Percentiles rank a stretch among this genome's conserved stretches.
phyloP scores from a whole-genome alignment of 1,284 basidiomycete genomes.

The Papiliotrema fonsecae region DNA sequence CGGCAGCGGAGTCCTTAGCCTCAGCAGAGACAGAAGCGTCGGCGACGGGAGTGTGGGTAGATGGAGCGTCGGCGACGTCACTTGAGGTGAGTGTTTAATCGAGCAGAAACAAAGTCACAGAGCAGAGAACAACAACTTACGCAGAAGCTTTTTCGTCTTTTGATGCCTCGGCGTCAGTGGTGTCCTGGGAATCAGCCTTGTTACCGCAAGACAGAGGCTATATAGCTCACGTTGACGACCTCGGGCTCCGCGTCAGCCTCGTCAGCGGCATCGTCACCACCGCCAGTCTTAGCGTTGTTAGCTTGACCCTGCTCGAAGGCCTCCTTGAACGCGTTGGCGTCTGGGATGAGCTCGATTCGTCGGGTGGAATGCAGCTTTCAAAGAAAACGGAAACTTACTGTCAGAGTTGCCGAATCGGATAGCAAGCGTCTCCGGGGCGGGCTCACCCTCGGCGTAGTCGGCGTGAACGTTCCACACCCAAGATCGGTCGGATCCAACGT shows the following conservation, averaged over 20 bases:
- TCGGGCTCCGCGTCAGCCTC: constrained; percentile 27
- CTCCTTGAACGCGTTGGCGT: constrained; percentile 79
- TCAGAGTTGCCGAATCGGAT: constrained; percentile 98
- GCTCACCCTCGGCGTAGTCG: constrained; percentile 85
- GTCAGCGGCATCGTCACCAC: constrained; percentile 18
- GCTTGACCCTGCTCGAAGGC: constrained; percentile 80
- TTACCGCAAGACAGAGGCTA: constrained; percentile 1
- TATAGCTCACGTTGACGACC: constrained; percentile 35
- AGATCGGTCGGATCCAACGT: constrained; percentile 97
- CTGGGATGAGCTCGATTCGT: constrained; percentile 50
- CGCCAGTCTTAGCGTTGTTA: constrained; percentile 56
- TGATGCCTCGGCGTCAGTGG: constrained; percentile 34
- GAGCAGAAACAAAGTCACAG: not conserved
- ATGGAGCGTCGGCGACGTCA: constrained; percentile 20
- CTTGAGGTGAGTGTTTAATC: not conserved
- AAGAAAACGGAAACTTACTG: constrained; percentile 58
- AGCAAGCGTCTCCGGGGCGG: constrained; percentile 89
- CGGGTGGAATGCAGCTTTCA: not conserved
- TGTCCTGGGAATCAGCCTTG: constrained; percentile 15
- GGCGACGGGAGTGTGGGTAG: constrained; percentile 21
- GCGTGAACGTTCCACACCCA: constrained; percentile 99
- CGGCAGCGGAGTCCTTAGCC: constrained; percentile 7
- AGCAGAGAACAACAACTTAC: constrained; percentile 9
- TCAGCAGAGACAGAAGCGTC: not conserved
- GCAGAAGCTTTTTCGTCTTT: constrained; percentile 21